These are phyloP conservation scores for Spathaspora sp. DNA, from an alignment of 1,139 yeast genomes.

Conservation along the genomic window DNA sequence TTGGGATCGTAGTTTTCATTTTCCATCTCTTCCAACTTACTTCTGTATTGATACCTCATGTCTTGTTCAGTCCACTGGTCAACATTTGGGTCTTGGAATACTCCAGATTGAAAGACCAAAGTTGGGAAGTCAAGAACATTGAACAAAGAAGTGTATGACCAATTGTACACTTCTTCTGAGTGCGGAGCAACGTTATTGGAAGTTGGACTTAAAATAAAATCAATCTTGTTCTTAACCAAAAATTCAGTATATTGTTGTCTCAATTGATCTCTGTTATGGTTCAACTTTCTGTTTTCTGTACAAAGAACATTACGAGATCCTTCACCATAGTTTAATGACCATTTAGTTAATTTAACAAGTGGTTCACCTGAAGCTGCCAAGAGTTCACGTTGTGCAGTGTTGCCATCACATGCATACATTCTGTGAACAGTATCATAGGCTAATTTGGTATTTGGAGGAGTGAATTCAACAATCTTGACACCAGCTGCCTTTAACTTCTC, in stretches of 20 bases:
- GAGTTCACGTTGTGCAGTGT: slow-evolving; percentile 49
- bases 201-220: slow-evolving; percentile 66
- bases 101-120: slow-evolving; percentile 60
- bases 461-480: slow-evolving; percentile 39
- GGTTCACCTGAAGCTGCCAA: slow-evolving; percentile 69
- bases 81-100: slow-evolving; percentile 51
- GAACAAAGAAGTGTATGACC: slow-evolving; percentile 76
- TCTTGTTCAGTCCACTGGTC: slow-evolving; percentile 43
- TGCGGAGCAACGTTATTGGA: slow-evolving; percentile 74
- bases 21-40: slow-evolving; percentile 45
- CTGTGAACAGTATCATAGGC: slow-evolving; percentile 52
- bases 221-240: slow-evolving; percentile 57
- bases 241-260: slow-evolving; percentile 55
- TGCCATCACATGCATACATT: slow-evolving; percentile 62
- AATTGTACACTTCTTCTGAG: slow-evolving; percentile 62
- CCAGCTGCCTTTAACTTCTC: slow-evolving; percentile 32
- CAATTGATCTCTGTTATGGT: slow-evolving; percentile 50
- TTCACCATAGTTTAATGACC: slow-evolving; percentile 57
- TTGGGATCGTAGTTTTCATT: slow-evolving; percentile 32
- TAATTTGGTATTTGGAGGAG: slow-evolving; percentile 50
- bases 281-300: slow-evolving; percentile 49
- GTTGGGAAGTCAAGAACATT: slow-evolving; percentile 65
- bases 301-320: slow-evolving; percentile 47
- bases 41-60: slow-evolving; percentile 32
- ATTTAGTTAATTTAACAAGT: slow-evolving; percentile 55